Conservation (phyloP, 1,139 yeast genomes). For the Candida frijolesensis region DNA sequence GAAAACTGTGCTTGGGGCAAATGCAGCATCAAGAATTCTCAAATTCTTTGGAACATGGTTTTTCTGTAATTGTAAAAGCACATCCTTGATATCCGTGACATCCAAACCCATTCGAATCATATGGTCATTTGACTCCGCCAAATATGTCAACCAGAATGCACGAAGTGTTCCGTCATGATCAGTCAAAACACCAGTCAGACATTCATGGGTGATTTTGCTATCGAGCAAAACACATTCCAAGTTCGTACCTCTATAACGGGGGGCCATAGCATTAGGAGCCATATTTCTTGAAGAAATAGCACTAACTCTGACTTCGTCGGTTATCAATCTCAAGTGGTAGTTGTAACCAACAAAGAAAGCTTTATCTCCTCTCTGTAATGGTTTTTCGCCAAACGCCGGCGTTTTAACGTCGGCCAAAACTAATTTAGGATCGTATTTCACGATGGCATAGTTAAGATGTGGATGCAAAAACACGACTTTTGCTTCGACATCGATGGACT, state of each 20-base stretch:
- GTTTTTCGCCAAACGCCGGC: conserved; percentile 59
- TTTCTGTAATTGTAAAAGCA: conserved; percentile 55
- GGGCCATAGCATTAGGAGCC: conserved; percentile 68
- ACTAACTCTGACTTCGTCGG: conserved; percentile 76
- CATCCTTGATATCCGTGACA: conserved; percentile 60
- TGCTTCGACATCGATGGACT: conserved; percentile 80
- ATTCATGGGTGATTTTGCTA: conserved; percentile 69
- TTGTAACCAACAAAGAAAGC: conserved; percentile 81
- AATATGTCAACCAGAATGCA: conserved; percentile 81
- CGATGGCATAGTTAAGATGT: conserved; percentile 79
- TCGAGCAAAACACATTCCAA: conserved; percentile 78
- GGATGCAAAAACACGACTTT: conserved; percentile 86
- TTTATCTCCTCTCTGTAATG: conserved; percentile 75
- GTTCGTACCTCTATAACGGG: conserved; percentile 85
- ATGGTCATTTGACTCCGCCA: conserved; percentile 72
- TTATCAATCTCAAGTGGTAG: conserved; percentile 65
- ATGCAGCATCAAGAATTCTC: conserved; percentile 78
- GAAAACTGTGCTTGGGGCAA: conserved; percentile 65
- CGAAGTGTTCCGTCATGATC: conserved; percentile 77
- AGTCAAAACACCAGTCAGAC: conserved; percentile 80
- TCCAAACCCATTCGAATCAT: conserved; percentile 83
- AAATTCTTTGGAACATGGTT: conserved; percentile 56
- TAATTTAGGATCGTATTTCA: conserved; percentile 77
- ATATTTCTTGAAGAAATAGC: conserved; percentile 75
- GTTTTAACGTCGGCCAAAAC: conserved; percentile 49